Evolutionary conservation across 371 early-diverging fungal genomes (phyloP), one percentile per base, ranked within the genome.

Genomic region (Mycotypha africana): DNA sequence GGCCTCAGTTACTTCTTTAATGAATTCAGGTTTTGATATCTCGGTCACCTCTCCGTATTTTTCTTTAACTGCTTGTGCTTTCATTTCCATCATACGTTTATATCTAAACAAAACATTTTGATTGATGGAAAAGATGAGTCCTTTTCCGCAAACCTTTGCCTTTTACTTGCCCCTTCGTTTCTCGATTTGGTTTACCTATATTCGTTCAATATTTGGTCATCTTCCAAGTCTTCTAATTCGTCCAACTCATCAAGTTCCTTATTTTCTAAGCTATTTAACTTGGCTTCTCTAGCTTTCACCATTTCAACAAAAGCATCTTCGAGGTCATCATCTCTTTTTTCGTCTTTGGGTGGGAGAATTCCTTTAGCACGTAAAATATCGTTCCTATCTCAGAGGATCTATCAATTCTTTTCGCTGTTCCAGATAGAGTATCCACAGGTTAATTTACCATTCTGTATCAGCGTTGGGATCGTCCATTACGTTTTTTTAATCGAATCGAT

Each of bases 11-110:
- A 97, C 96, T 61, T 93, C 89, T 38, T 64, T 67, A 35, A 85
- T 67, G 65, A 91, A 97, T 54, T 97, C 95, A 2, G 95, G 89
- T 63, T 94, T 88, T 15, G 92, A 90, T 33, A 97, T 94, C 43
- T 91, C 88, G 3, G 53, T 60, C 3, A 95, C 69, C 30, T 86
- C 76, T 21, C 97, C 97, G 62, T 76, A 95, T 38, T 77, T 82
- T 45, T 84, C 85, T 38, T 74, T 67, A 21, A 65, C 58, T 15
- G 81, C 69, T 38, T 38, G 58, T 38, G 78, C 72, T 45, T 83
- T 68, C 72, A 95, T 81, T 55, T 91, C 89, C 42, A 78, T 75
- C 69, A 93, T 56, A 4, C 93, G 83, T 50, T 89, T 81, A 43
- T 79, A 75, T 52, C 89, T 74, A 33, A 4, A 9, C 15, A 24